phyloP scores from a whole-genome alignment of 1,284 basidiomycete species.

The Salmacisia buchloeana region DNA sequence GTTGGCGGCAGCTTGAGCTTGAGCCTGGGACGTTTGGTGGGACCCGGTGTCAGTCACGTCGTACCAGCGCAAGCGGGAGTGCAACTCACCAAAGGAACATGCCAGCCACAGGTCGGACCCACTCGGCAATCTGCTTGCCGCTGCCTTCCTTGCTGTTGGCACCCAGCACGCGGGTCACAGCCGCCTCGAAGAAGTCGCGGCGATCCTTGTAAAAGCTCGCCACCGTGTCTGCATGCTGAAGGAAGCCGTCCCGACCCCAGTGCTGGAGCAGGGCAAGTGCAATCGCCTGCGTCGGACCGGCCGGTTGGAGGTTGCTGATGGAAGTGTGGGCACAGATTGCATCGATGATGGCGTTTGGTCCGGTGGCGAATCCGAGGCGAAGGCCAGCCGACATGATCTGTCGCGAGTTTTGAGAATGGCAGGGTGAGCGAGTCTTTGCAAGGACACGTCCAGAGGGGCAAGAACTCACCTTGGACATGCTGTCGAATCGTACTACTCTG shows the following conservation, averaged over 20 bases:
- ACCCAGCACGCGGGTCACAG: slow-evolving; percentile 67
- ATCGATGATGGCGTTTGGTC: slow-evolving; percentile 67
- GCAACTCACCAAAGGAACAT: slow-evolving; percentile 49
- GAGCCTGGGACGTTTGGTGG: too few relatives aligned
- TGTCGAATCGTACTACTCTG: slow-evolving; percentile 46
- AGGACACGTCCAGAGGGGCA: slow-evolving; percentile 49
- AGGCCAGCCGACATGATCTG: slow-evolving; percentile 48
- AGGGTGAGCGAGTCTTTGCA: background rate
- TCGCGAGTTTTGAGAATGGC: background rate
- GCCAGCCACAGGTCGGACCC: slow-evolving; percentile 78
- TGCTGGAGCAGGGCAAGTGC: slow-evolving; percentile 64
- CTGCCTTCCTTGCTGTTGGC: slow-evolving; percentile 58
- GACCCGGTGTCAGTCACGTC: too few relatives aligned
- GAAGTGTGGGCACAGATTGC: slow-evolving; percentile 68
- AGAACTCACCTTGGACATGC: slow-evolving; percentile 74
- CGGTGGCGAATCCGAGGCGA: slow-evolving; percentile 70
- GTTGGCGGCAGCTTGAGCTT: slow-evolving; percentile 42
- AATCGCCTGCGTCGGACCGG: slow-evolving; percentile 67
- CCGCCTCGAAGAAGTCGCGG: slow-evolving; percentile 71
- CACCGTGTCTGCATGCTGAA: slow-evolving; percentile 64
- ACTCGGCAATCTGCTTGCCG: slow-evolving; percentile 50
- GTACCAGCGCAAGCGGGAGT: background rate
- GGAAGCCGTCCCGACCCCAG: slow-evolving; percentile 67
- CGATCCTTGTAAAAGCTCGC: slow-evolving; percentile 73
- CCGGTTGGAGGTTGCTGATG: slow-evolving; percentile 70